Evolutionary conservation across 352 stramenopile species (phyloP), one percentile per base, ranked within the genome.

Genomic region (Globisporangium cederbergense): DNA sequence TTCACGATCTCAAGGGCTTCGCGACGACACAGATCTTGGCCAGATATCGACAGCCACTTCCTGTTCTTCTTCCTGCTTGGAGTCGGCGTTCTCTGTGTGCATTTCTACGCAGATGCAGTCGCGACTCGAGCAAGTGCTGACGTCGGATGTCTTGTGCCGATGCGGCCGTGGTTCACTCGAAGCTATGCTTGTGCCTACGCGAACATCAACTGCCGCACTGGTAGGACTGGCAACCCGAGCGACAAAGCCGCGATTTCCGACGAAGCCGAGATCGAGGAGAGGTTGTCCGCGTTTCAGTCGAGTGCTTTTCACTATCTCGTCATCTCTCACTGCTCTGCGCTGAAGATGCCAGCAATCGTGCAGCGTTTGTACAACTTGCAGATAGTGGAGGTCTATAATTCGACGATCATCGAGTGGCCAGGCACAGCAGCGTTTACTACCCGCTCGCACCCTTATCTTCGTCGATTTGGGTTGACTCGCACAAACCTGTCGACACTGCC

Each of bases 361-460:
- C 36, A 49, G 11, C 8, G 43, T 10, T 75, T 71, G 42, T 34
- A 25, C 6, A 67, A 60, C 9, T 45, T 77, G 5, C n/a, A 68
- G 14, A 51, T 45, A 42, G 13, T 74, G 4, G 57, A 70, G 32
- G 30, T 75, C 13, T 70, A 68, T 53, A 73, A 75, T 62, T 57
- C 63, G 32, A 71, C 71, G 5, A 63, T 77, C n/a, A 10, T 32
- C 20, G 60, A 73, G 32, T 78, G 68, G 71, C 34, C 54, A 9
- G 10, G 11, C 2, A 14, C 57, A 1, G 62, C 68, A 1, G 25
- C 64, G 0, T 55, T 78, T 46, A 42, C 42, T 0, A 42, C 13
- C 0, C 7, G 28, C 32, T 20, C 52, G 2, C 61, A 61, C n/a
- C 40, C n/a, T 2, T 22, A 16, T n/a, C 52, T 66, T 30, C 52